Evolutionary conservation across 169 alveolate genomes (phyloP).

Genomic region (Babesia sp.): DNA sequence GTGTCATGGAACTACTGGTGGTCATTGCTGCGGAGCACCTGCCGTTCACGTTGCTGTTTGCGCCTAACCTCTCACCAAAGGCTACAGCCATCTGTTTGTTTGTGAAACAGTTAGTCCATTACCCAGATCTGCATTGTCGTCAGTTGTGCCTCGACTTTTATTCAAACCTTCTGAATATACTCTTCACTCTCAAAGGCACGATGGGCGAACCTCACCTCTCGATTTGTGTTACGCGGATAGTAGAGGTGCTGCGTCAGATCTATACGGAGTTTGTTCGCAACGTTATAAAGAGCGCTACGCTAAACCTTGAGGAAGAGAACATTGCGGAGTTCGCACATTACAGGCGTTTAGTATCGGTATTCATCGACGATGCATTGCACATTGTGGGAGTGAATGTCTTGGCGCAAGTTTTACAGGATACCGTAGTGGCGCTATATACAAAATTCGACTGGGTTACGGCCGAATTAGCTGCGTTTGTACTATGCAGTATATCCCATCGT

Average conservation of each 20-base stretch:
- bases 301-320: background rate
- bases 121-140: slow-evolving; percentile 28
- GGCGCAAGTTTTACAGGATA: background rate
- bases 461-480: slow-evolving; percentile 10
- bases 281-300: background rate
- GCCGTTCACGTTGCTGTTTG: slow-evolving; percentile 18
- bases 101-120: slow-evolving; percentile 8
- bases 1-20: slow-evolving; percentile 21
- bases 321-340: slow-evolving; percentile 5
- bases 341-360: slow-evolving; percentile 12
- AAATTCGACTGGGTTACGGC: slow-evolving; percentile 22
- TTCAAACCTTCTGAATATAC: slow-evolving; percentile 5
- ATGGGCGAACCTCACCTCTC: slow-evolving; percentile 16
- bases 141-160: slow-evolving; percentile 35
- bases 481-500: slow-evolving; percentile 12
- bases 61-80: background rate
- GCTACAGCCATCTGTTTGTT: slow-evolving; percentile 12
- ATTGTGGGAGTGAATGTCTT: slow-evolving; percentile 21
- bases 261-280: slow-evolving; percentile 25
- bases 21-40: slow-evolving; percentile 24
- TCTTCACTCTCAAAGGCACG: slow-evolving; percentile 8
- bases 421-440: background rate
- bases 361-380: slow-evolving; percentile 22
- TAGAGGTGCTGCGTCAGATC: slow-evolving; percentile 19
- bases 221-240: slow-evolving; percentile 21